These are phyloP conservation scores for Solanum medicagineum DNA, from an alignment of 257 asterid genomes.

Conservation along the genomic window DNA sequence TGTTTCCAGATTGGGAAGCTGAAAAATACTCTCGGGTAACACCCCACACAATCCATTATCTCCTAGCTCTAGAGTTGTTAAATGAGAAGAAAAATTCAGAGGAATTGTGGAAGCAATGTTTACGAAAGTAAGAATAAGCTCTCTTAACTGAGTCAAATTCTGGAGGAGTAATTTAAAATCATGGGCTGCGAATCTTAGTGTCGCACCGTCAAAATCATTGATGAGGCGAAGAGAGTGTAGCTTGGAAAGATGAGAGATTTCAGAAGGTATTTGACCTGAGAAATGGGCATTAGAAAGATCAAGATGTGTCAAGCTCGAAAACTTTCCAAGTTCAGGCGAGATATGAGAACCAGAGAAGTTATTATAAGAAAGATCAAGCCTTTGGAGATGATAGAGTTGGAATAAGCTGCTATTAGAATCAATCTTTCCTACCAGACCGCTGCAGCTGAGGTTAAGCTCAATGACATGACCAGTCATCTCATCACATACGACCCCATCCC, in stretches of 20 bases:
- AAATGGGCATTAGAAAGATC: constrained; percentile 1
- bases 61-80: not conserved
- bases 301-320: not conserved
- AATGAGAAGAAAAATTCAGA: not conserved
- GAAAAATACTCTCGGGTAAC: not conserved
- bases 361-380: constrained; percentile 1
- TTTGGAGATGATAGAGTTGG: not conserved
- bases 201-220: no score
- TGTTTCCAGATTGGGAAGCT: not conserved
- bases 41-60: not conserved
- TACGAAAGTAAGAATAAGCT: not conserved
- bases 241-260: not conserved
- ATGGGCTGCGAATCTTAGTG: not conserved
- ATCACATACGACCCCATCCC: constrained; percentile 13
- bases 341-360: not conserved
- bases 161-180: constrained; percentile 1
- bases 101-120: not conserved
- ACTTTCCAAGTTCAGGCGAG: not conserved
- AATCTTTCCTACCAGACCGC: not conserved
- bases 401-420: not conserved
- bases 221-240: not conserved
- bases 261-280: constrained; percentile 8
- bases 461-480: not conserved
- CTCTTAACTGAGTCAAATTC: not conserved
- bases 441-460: constrained; percentile 9